Conservation (phyloP, 768 basidiomycete genomes). For the Lepiota venenata region DNA sequence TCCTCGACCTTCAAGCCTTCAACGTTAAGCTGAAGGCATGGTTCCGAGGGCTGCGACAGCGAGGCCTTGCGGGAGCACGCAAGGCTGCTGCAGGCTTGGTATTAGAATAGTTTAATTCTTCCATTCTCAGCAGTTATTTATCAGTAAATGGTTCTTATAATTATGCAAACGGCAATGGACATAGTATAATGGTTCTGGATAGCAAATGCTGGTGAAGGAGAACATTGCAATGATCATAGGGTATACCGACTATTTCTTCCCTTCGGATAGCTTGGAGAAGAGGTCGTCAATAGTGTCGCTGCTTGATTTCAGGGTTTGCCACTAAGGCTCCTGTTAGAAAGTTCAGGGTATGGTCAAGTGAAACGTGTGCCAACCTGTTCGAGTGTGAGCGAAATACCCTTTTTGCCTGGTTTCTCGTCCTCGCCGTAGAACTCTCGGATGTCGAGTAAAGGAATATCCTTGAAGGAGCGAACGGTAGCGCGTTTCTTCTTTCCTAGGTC, state of each 20-base stretch:
- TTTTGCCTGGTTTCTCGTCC: constrained; percentile 75
- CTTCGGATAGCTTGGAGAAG: constrained; percentile 28
- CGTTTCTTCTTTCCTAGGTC: constrained; percentile 74
- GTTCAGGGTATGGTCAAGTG: not conserved
- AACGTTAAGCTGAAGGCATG: constrained; percentile 55
- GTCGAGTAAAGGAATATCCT: constrained; percentile 57
- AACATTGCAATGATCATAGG: not conserved
- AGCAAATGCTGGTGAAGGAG: not conserved
- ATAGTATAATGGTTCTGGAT: constrained; percentile 6
- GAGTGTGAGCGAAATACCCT: constrained; percentile 63
- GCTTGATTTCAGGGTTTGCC: constrained; percentile 51
- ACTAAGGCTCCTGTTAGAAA: constrained; percentile 30
- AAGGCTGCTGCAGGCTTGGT: constrained; percentile 70
- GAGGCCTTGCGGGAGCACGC: constrained; percentile 63
- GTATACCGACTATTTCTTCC: constrained; percentile 23
- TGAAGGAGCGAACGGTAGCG: constrained; percentile 47
- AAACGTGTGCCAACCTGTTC: constrained; percentile 52
- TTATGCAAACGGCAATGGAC: not conserved
- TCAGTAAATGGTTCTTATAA: constrained; percentile 5
- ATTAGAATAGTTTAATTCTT: constrained; percentile 16
- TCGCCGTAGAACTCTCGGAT: constrained; percentile 71
- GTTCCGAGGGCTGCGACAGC: constrained; percentile 56
- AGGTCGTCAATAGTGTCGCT: constrained; percentile 48
- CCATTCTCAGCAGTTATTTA: not conserved
- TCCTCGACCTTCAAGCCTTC: constrained; percentile 63